phyloP scores from a whole-genome alignment of 331 rosid species.

The Dryas integrifolia region DNA sequence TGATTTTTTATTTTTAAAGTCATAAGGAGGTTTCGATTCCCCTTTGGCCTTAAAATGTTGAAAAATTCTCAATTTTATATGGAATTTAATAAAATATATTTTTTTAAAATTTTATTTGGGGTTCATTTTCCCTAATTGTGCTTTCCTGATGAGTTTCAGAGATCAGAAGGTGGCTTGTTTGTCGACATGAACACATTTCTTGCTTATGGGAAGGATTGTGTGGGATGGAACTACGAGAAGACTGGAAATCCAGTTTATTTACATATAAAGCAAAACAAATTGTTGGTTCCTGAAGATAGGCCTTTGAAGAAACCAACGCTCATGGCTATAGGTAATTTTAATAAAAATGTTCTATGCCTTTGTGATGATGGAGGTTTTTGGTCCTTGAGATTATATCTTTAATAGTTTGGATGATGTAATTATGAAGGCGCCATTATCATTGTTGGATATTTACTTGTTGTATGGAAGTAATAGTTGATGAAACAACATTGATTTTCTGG shows the following conservation, averaged over 20 bases:
- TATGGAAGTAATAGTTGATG: neutral
- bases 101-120: neutral
- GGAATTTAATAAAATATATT: no score
- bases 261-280: constrained; percentile 71
- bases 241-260: constrained; percentile 84
- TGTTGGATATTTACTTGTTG: neutral
- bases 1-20: neutral
- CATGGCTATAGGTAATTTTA: constrained; percentile 70
- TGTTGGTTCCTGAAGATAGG: constrained; percentile 75
- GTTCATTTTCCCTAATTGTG: neutral
- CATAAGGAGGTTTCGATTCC: neutral
- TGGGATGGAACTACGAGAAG: constrained; percentile 76
- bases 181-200: constrained; percentile 75
- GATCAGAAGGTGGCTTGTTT: constrained; percentile 83
- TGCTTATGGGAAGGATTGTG: constrained; percentile 80
- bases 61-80: neutral
- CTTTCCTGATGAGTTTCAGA: constrained; percentile 45
- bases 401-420: neutral
- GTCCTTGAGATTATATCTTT: neutral
- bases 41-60: neutral
- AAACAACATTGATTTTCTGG: neutral
- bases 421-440: neutral
- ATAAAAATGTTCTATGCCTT: neutral
- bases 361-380: constrained; percentile 1
- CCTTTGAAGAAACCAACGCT: constrained; percentile 85